These are phyloP conservation scores for Trypanosoma lewisi DNA, from an alignment of 208 protist species.

Conservation along the genomic window DNA sequence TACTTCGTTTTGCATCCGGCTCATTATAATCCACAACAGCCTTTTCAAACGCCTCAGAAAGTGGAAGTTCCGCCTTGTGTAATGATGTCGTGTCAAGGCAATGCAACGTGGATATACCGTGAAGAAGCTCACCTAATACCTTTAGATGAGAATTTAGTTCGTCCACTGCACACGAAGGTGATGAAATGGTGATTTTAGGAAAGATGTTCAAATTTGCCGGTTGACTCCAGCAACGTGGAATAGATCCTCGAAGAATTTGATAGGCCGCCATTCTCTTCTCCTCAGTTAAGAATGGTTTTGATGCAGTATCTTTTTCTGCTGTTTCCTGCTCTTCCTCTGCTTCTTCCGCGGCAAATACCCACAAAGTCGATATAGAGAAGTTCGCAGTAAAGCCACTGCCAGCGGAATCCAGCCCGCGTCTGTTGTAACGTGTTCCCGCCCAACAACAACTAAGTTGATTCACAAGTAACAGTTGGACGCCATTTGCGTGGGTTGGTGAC, in stretches of 20 bases:
- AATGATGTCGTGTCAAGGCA: conserved; percentile 66
- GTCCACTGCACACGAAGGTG: conserved; percentile 8
- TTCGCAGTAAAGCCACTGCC: conserved; percentile 73
- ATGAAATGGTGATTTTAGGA: conserved; percentile 57
- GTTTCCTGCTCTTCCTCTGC: conserved; percentile 10
- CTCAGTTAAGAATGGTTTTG: neutral
- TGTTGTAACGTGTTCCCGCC: conserved; percentile 84
- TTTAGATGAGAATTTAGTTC: conserved; percentile 42
- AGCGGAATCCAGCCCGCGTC: conserved; percentile 66
- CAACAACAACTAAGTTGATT: conserved; percentile 71
- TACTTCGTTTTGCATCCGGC: neutral
- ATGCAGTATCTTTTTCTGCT: neutral
- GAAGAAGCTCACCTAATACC: conserved; percentile 34
- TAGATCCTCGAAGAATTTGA: conserved; percentile 67
- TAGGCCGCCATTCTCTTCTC: conserved; percentile 43
- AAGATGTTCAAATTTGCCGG: conserved; percentile 69
- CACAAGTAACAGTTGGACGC: conserved; percentile 40
- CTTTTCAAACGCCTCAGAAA: conserved; percentile 53
- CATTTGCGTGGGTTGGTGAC: conserved; percentile 7
- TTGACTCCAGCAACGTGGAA: conserved; percentile 79
- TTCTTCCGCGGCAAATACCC: conserved; percentile 34
- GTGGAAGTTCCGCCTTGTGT: conserved; percentile 40
- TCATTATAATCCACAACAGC: conserved; percentile 27
- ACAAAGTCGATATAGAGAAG: conserved; percentile 68
- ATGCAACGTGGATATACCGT: conserved; percentile 28